Evolutionary conservation across 306 rosid genomes (phyloP).

Genomic region (Albizia julibrissin): DNA sequence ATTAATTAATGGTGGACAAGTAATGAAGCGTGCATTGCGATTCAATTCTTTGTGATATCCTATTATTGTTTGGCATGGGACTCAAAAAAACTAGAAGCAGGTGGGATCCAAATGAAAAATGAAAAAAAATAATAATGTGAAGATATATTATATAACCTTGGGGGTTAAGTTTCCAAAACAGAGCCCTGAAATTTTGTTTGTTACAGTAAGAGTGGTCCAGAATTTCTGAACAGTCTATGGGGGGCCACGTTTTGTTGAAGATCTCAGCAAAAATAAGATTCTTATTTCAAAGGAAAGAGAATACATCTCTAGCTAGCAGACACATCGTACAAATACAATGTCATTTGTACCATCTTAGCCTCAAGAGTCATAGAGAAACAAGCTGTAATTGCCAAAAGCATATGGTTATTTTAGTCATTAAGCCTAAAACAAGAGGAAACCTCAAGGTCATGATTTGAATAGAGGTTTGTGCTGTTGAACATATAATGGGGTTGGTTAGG

Average conservation of each 20-base stretch:
- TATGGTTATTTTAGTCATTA: neutral
- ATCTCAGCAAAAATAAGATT: neutral
- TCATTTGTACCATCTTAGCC: neutral
- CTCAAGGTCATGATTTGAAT: neutral
- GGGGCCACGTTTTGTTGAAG: neutral
- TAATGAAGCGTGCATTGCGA: neutral
- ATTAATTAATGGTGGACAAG: neutral
- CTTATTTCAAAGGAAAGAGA: neutral
- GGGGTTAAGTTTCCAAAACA: conserved; percentile 11
- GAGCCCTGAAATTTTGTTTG: neutral
- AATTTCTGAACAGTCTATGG: neutral
- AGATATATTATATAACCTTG: conserved; percentile 13
- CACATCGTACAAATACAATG: neutral
- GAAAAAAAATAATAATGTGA: neutral
- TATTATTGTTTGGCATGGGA: neutral
- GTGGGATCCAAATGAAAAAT: neutral
- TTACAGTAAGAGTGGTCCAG: conserved; percentile 1
- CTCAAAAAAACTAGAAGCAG: neutral
- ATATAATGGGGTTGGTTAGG: neutral
- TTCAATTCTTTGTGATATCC: too few relatives aligned
- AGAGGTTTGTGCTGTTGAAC: neutral
- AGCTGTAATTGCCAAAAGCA: neutral
- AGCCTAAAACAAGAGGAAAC: neutral
- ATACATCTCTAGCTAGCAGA: neutral
- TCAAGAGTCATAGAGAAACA: neutral